phyloP scores from a whole-genome alignment of 148 eudicot genomes.

The Dysphania ambrosioides region DNA sequence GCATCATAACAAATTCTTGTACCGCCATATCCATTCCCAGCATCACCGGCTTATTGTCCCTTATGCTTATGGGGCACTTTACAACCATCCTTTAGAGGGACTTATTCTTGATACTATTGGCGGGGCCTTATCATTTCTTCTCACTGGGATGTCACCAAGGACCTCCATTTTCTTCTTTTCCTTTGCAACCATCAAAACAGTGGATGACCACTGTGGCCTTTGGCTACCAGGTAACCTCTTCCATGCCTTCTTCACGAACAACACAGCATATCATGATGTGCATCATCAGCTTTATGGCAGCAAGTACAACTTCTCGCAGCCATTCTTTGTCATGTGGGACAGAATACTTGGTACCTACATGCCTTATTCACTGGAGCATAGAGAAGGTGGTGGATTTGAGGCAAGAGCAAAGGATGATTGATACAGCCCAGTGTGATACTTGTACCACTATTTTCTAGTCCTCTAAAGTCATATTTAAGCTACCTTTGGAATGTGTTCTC shows the following conservation, averaged over 20 bases:
- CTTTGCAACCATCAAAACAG: slow-evolving; percentile 84
- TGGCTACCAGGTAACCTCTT: slow-evolving; percentile 85
- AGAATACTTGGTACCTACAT: slow-evolving; percentile 81
- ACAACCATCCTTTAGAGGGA: slow-evolving; percentile 77
- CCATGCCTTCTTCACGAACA: slow-evolving; percentile 68
- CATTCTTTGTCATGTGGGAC: slow-evolving; percentile 89
- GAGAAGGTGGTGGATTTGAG: slow-evolving; percentile 73
- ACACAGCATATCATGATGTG: slow-evolving; percentile 86
- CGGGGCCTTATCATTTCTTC: slow-evolving; percentile 63
- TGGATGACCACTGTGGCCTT: slow-evolving; percentile 89
- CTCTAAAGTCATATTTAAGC: slow-evolving; percentile 16
- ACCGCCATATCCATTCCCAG: slow-evolving; percentile 76
- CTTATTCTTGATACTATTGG: slow-evolving; percentile 65
- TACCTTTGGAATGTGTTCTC: slow-evolving; percentile 20
- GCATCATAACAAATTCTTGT: slow-evolving; percentile 83
- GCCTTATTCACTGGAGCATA: slow-evolving; percentile 76
- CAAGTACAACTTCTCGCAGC: slow-evolving; percentile 87
- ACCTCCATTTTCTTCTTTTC: slow-evolving; percentile 76
- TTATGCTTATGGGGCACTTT: slow-evolving; percentile 76
- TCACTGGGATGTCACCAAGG: slow-evolving; percentile 78
- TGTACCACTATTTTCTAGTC: slow-evolving; percentile 31
- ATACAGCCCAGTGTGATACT: slow-evolving; percentile 22
- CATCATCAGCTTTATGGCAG: slow-evolving; percentile 93
- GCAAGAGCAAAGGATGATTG: slow-evolving; percentile 72
- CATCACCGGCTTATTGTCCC: slow-evolving; percentile 89